phyloP scores from a whole-genome alignment of 1,139 yeast genomes.

The Komagataea norvegica region DNA sequence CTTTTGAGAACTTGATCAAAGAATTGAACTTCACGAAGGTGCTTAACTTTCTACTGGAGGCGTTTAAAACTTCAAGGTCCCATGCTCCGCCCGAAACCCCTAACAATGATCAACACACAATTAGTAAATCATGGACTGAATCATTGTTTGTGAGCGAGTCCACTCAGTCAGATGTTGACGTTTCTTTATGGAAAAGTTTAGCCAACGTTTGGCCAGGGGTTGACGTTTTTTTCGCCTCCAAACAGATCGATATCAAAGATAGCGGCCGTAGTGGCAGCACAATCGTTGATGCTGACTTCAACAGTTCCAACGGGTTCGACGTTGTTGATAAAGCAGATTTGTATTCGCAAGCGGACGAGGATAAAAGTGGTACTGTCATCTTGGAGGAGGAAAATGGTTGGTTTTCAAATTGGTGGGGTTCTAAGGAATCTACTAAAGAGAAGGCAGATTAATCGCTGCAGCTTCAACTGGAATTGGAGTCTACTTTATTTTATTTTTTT shows the following conservation, averaged over 20 bases:
- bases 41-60: background rate
- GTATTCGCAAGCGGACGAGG: conserved; percentile 10
- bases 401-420: conserved; percentile 15
- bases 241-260: background rate
- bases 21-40: conserved; percentile 2
- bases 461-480: no score
- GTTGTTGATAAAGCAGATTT: conserved; percentile 38
- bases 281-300: conserved; percentile 9
- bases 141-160: background rate
- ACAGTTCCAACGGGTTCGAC: conserved; percentile 30
- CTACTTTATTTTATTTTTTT: no score
- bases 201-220: conserved; percentile 2
- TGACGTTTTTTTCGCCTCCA: background rate
- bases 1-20: conserved; percentile 15
- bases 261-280: background rate
- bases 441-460: background rate
- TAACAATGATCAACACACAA: background rate
- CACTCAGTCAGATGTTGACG: background rate
- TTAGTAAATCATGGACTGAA: background rate
- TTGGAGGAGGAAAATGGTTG: no score
- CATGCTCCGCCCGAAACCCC: background rate
- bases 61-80: conserved; percentile 1
- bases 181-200: conserved; percentile 6
- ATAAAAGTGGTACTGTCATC: no score
- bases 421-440: background rate